Percentiles rank a stretch among this genome's conserved stretches.
phyloP scores from a whole-genome alignment of 192 early-diverging fungal species.

The Chytriomyces confervae region DNA sequence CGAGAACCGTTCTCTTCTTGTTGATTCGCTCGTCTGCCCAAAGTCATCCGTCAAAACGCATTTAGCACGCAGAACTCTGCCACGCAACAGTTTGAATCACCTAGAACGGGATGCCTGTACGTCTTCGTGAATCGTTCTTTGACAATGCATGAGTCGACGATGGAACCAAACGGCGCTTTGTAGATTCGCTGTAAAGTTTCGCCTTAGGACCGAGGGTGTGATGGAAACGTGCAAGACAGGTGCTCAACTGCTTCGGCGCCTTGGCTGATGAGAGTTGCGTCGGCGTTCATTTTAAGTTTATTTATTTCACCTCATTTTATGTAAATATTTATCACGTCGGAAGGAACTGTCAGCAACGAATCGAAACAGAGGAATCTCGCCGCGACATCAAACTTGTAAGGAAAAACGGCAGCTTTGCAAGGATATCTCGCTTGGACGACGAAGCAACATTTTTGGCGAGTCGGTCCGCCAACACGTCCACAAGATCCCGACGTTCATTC shows the following conservation, averaged over 20 bases:
- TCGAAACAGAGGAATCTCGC: too few relatives aligned
- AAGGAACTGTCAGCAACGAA: too few relatives aligned
- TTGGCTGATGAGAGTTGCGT: not conserved
- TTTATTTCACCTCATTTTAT: too few relatives aligned
- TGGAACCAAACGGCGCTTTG: constrained; percentile 64
- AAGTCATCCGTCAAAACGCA: not conserved
- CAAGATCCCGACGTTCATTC: too few relatives aligned
- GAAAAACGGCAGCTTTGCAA: too few relatives aligned
- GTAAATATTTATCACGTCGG: too few relatives aligned
- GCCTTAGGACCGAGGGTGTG: not conserved
- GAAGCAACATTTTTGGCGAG: too few relatives aligned
- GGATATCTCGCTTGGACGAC: too few relatives aligned
- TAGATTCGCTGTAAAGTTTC: constrained; percentile 72
- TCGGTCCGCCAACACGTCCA: too few relatives aligned
- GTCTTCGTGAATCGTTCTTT: constrained; percentile 94
- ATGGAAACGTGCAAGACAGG: not conserved
- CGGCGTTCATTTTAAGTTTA: too few relatives aligned
- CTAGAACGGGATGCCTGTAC: constrained; percentile 90
- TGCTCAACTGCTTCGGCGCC: constrained; percentile 1
- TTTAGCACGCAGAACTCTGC: constrained; percentile 73
- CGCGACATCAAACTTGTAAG: too few relatives aligned
- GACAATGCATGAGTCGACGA: constrained; percentile 64
- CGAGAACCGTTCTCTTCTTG: constrained; percentile 27
- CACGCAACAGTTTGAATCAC: constrained; percentile 73
- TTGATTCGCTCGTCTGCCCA: constrained; percentile 11